A percentile compares a stretch with the other conserved stretches of the same genome.
Conservation (phyloP, 371 early-diverging fungal species). For the Mucor irregularis region DNA sequence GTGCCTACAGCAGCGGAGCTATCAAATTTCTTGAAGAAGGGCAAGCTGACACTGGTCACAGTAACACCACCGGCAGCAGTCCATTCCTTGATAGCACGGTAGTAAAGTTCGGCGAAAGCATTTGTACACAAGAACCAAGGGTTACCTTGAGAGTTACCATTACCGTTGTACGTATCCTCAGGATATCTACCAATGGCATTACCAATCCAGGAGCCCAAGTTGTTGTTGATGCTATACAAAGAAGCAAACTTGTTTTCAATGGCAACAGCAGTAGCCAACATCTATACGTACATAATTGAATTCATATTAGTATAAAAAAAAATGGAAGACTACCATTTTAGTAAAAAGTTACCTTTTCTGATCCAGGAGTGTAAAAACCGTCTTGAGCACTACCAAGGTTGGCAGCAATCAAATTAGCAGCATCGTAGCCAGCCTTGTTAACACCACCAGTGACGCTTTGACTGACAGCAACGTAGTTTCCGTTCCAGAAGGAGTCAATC, state of each 20-base stretch:
- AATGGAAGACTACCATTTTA: no score
- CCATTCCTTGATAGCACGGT: constrained; percentile 41
- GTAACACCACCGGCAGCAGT: constrained; percentile 21
- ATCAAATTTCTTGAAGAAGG: constrained; percentile 37
- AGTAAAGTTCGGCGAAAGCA: constrained; percentile 64
- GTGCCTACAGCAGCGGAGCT: constrained; percentile 26
- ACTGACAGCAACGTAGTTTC: constrained; percentile 32
- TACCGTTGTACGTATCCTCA: constrained; percentile 67
- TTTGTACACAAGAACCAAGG: constrained; percentile 69
- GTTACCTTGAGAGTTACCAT: constrained; percentile 53
- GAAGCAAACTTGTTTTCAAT: constrained; percentile 38
- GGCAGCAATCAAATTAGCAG: constrained; percentile 52
- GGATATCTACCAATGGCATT: constrained; percentile 65
- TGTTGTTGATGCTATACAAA: constrained; percentile 52
- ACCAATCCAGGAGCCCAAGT: constrained; percentile 17
- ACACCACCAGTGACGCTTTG: constrained; percentile 39
- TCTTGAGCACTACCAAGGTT: constrained; percentile 43
- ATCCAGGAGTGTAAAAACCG: constrained; percentile 36
- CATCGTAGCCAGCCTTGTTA: constrained; percentile 50
- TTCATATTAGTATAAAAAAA: neutral
- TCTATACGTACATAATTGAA: constrained; percentile 3
- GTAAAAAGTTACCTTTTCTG: constrained; percentile 34
- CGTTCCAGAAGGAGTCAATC: constrained; percentile 44
- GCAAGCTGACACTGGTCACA: constrained; percentile 32
- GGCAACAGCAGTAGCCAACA: constrained; percentile 39